Evolutionary conservation across 1,284 basidiomycete genomes (phyloP), one percentile per base, ranked within the genome.

Genomic region (Anthracocystis walkeri): DNA sequence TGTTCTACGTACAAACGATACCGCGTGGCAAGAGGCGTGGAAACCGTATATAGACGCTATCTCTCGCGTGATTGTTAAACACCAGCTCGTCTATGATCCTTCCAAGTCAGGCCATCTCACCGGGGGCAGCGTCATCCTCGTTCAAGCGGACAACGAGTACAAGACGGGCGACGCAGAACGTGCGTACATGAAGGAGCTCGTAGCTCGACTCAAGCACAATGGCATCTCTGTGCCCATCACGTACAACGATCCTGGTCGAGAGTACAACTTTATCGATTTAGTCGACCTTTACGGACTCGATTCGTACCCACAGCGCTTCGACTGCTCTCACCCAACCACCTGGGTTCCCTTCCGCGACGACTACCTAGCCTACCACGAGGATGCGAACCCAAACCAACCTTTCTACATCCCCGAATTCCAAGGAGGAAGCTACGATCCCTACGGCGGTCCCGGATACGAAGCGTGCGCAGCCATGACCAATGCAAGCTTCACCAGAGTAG

Each of bases 21-120:
- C 89, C 0, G 91, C 91, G 70, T 93, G 89, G 87, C 87, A 85
- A 64, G 88, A 86, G 7, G 89, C 91, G 0, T 94, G 92, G 91
- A 87, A 89, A 72, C 89, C 88, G 11, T 94, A 93, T 78, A 89
- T 91, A 44, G 86, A 88, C 53, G 90, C 87, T 0, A 89, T 93
- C 65, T 90, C 91, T 64, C 79, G 88, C 0, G 88, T 88, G 53
- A 90, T 91, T 0, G 87, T 85, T 1, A 88, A 89, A 0, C 89
- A 92, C 73, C 92, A 93, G 82, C 89, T 93, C 31, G 88, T 54
- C 5, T 87, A 18, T 84, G 88, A 61, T 31, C 23, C 50, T 7
- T 46, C 48, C 14, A 40, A 58, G 10, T 27, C 54, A 14, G 49
- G 49, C 12, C 44, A 62, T 8, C 52, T 68, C 10, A 31, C 21